phyloP scores from a whole-genome alignment of 768 basidiomycete species.

The Mycena olivaceomarginata region DNA sequence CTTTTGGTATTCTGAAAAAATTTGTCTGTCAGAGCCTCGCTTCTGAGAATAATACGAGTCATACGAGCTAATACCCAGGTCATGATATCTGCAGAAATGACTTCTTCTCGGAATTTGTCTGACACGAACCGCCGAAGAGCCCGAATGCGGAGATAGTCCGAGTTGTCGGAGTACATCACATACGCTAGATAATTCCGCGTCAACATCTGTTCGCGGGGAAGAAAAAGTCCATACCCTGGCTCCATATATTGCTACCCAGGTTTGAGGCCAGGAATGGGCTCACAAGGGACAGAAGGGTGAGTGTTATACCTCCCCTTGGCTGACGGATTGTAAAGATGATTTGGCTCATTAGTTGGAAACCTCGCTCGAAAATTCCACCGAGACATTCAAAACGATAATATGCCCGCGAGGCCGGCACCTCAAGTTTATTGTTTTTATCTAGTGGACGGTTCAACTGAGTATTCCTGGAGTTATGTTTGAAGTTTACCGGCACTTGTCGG shows the following conservation, averaged over 20 bases:
- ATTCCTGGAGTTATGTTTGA: not conserved
- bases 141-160: conserved; percentile 25
- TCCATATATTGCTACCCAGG: not conserved
- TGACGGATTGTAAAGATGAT: conserved; percentile 25
- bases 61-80: conserved; percentile 20
- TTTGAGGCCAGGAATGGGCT: conserved; percentile 4
- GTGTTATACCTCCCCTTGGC: conserved; percentile 12
- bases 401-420: not conserved
- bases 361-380: not conserved
- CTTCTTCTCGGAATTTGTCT: conserved; percentile 10
- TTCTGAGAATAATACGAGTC: not conserved
- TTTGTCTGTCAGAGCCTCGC: not conserved
- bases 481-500: conserved; percentile 16
- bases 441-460: not conserved
- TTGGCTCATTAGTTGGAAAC: conserved; percentile 20
- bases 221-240: not conserved
- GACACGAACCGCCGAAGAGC: not conserved
- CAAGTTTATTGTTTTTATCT: conserved; percentile 17
- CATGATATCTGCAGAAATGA: not conserved
- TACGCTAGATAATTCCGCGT: not conserved
- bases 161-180: conserved; percentile 10
- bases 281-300: conserved; percentile 17
- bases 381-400: conserved; percentile 11
- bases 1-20: conserved; percentile 17
- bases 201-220: not conserved